Conservation (phyloP, 2,329 filamentous ascomycete genomes). For the Falciphora oryzae region DNA sequence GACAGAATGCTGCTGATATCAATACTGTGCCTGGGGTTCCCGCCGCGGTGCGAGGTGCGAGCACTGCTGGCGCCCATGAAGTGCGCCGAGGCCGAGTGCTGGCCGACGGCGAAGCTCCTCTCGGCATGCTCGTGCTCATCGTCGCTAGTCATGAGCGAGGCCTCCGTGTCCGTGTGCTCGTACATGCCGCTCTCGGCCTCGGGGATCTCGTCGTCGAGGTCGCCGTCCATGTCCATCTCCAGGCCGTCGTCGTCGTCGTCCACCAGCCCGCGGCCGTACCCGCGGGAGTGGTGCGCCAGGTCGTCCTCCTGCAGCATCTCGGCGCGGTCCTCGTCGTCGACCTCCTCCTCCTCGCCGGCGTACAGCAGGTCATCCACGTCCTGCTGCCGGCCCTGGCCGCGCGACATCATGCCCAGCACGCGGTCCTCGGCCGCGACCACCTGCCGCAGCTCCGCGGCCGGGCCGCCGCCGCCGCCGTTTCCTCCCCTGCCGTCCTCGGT, state of each 20-base stretch:
- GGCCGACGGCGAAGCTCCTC: constrained; percentile 20
- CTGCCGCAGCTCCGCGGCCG: constrained; percentile 36
- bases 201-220: constrained; percentile 67
- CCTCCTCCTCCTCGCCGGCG: constrained; percentile 46
- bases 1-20: constrained; percentile 52
- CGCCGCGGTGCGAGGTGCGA: constrained; percentile 3
- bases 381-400: constrained; percentile 36
- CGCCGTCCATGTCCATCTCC: constrained; percentile 57
- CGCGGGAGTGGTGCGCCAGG: constrained; percentile 27
- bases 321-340: constrained; percentile 49
- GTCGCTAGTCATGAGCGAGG: constrained; percentile 48
- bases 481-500: constrained; percentile 33
- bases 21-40: constrained; percentile 39
- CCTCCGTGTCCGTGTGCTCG: constrained; percentile 74
- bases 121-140: constrained; percentile 23
- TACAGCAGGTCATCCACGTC: constrained; percentile 42
- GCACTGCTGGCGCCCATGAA: constrained; percentile 13
- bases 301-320: constrained; percentile 61
- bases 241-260: constrained; percentile 20
- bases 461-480: constrained; percentile 27
- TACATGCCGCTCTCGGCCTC: constrained; percentile 59
- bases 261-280: constrained; percentile 11
- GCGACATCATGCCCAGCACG: constrained; percentile 52
- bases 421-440: constrained; percentile 56
- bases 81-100: constrained; percentile 10